phyloP scores from a whole-genome alignment of 2,329 filamentous ascomycete genomes.

The Monosporascus sp. region DNA sequence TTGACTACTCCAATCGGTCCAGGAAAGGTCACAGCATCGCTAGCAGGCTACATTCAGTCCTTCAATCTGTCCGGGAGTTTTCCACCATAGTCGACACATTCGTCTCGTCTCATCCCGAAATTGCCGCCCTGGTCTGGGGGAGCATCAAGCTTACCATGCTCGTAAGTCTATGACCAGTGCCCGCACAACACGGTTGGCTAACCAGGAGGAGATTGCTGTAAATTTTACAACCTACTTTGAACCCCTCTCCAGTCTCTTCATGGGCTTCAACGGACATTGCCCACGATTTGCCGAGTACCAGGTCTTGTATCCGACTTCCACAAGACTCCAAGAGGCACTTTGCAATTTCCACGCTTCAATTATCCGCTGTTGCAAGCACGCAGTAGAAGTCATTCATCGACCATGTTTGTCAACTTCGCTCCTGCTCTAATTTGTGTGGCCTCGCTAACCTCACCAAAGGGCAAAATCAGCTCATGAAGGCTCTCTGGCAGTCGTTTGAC shows the following conservation, averaged over 20 bases:
- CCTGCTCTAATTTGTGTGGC: neutral
- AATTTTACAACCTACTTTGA: slow-evolving; percentile 35
- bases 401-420: slow-evolving; percentile 16
- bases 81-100: slow-evolving; percentile 30
- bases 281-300: slow-evolving; percentile 33
- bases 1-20: slow-evolving; percentile 15
- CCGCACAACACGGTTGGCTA: neutral
- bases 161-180: slow-evolving; percentile 11
- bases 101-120: slow-evolving; percentile 29
- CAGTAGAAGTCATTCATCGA: slow-evolving; percentile 19
- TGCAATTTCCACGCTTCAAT: slow-evolving; percentile 30
- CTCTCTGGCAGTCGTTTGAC: slow-evolving; percentile 1
- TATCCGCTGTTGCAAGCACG: slow-evolving; percentile 28
- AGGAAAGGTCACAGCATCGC: slow-evolving; percentile 23
- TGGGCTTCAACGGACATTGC: slow-evolving; percentile 26
- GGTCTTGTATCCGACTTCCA: slow-evolving; percentile 28
- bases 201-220: slow-evolving; percentile 19
- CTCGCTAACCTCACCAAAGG: neutral
- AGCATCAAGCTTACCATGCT: slow-evolving; percentile 35
- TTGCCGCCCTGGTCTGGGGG: slow-evolving; percentile 38
- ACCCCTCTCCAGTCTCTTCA: slow-evolving; percentile 31
- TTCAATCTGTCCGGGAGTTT: slow-evolving; percentile 33
- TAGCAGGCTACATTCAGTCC: slow-evolving; percentile 24
- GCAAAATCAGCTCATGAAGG: slow-evolving; percentile 1
- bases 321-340: slow-evolving; percentile 27